A percentile compares a stretch with the other conserved stretches of the same genome.
Evolutionary conservation across 179 eudicot genomes (phyloP).

Genomic region (Sideroxylon spinosum): DNA sequence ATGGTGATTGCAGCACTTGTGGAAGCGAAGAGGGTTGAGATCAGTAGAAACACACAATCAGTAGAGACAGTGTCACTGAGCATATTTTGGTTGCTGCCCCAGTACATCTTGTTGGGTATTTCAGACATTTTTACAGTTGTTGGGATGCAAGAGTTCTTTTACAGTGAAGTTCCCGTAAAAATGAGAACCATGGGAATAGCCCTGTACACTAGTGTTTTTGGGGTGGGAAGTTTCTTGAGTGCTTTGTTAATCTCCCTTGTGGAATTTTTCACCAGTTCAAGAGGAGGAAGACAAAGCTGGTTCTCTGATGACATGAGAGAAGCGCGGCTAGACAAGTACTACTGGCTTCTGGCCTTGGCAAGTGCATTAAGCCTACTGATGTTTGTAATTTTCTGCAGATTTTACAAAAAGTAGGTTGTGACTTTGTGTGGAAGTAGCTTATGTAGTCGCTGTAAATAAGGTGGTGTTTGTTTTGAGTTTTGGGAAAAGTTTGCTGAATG

Average conservation of each 20-base stretch:
- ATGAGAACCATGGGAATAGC: slow-evolving; percentile 94
- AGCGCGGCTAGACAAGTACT: slow-evolving; percentile 81
- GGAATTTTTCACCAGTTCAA: slow-evolving; percentile 40
- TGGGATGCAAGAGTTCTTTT: slow-evolving; percentile 97
- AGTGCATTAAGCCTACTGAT: slow-evolving; percentile 56
- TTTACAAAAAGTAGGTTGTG: slow-evolving; percentile 41
- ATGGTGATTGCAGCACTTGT: slow-evolving; percentile 76
- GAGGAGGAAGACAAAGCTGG: slow-evolving; percentile 49
- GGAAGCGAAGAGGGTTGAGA: slow-evolving; percentile 59
- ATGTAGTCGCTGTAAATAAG: slow-evolving; percentile 6
- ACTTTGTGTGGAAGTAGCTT: background rate
- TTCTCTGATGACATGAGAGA: slow-evolving; percentile 78
- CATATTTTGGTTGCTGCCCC: slow-evolving; percentile 88
- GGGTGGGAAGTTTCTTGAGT: slow-evolving; percentile 85
- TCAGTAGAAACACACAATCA: slow-evolving; percentile 12
- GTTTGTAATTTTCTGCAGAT: slow-evolving; percentile 51
- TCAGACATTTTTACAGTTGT: slow-evolving; percentile 94
- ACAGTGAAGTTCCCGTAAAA: slow-evolving; percentile 65
- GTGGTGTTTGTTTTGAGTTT: background rate
- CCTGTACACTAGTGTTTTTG: slow-evolving; percentile 82
- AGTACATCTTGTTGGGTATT: slow-evolving; percentile 71
- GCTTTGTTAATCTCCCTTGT: slow-evolving; percentile 59
- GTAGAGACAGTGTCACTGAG: slow-evolving; percentile 29
- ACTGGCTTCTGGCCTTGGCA: slow-evolving; percentile 67
- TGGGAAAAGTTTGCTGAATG: too few relatives aligned